Evolutionary conservation across 306 rosid genomes (phyloP), one percentile per base, ranked within the genome.

Genomic region (Astragalus glycyphyllos): DNA sequence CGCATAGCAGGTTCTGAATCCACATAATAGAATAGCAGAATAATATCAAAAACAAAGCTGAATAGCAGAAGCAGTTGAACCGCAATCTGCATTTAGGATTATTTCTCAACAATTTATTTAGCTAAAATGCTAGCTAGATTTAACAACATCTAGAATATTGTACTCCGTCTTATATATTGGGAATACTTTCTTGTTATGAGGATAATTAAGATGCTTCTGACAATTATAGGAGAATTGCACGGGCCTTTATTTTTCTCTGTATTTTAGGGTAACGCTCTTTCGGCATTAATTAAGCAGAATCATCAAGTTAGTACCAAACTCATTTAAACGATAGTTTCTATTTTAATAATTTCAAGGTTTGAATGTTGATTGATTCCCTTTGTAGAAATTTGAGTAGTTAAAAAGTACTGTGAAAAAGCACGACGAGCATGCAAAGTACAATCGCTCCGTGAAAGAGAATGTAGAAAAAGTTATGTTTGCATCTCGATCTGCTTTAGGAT

Each of bases 371-470:
- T 48, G 14, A 60, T 57, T 31, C 8, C 0, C 11, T 5, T 38
- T 41, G 48, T 73, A 55, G 76, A 68, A 67, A 77, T 53, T 38
- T 71, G 16, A 57, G 35, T 37, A 35, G 23, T 16, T 23, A 26
- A 72, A 40, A 45, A 16, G 5, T 64, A 4, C 50, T 38, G 10
- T 40, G 45, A 65, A 70, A 70, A 55, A 68, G 32, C 79, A 72
- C 2, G 11, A 72, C 2, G 11, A 53, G 16, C 80, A 73, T 73
- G 85, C 85, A 80, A 53, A 64, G 49, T 44, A 49, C 58, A 64
- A 66, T 65, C 61, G 62, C 15, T 61, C 73, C 81, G 64, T 16
- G 20, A 77, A 79, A 56, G 14, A 29, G 44, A 55, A 65, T 3
- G 23, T 62, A 79, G 23, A 20, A 20, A 20, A 20, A 20, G 23